A percentile compares a stretch with the other conserved stretches of the same genome.
These are phyloP conservation scores for Suillus lakei DNA, from an alignment of 768 basidiomycete species.

Conservation along the genomic window DNA sequence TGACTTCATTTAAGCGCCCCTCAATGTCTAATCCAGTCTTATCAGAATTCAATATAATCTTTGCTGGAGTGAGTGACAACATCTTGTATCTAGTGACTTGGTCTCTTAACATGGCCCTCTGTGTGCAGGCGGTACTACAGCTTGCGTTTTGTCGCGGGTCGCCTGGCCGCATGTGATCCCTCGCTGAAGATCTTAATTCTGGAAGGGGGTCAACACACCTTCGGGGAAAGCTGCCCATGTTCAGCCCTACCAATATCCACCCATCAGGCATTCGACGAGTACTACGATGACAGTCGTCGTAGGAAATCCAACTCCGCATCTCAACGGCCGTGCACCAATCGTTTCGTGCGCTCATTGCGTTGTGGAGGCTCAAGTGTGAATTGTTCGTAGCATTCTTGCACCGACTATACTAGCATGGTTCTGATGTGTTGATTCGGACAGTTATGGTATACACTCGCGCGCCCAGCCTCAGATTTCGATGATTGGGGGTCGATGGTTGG, in stretches of 20 bases:
- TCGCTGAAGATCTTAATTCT: slow-evolving; percentile 31
- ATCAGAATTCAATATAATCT: slow-evolving; percentile 1
- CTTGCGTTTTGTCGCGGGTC: slow-evolving; percentile 32
- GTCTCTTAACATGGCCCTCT: too few relatives aligned
- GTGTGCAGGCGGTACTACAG: slow-evolving; percentile 29
- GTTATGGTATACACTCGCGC: slow-evolving; percentile 28
- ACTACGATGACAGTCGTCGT: slow-evolving; percentile 20
- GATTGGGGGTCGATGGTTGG: slow-evolving; percentile 35
- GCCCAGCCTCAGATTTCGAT: slow-evolving; percentile 33
- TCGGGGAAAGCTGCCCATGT: slow-evolving; percentile 21
- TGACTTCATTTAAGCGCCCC: neutral
- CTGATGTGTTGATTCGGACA: neutral
- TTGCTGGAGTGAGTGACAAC: neutral
- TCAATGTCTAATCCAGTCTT: neutral
- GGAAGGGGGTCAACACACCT: slow-evolving; percentile 29
- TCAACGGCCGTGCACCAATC: slow-evolving; percentile 20
- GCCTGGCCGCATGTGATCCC: slow-evolving; percentile 29
- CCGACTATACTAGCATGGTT: neutral
- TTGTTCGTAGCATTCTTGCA: slow-evolving; percentile 15
- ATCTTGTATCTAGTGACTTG: too few relatives aligned
- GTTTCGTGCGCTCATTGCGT: slow-evolving; percentile 23
- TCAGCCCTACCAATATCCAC: slow-evolving; percentile 22
- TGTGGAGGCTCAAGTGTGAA: slow-evolving; percentile 31
- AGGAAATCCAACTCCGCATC: slow-evolving; percentile 14
- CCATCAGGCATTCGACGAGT: slow-evolving; percentile 19